Percentiles rank a stretch among this genome's conserved stretches.
phyloP scores from a whole-genome alignment of 1,284 basidiomycete species.

The Moesziomyces sp. region DNA sequence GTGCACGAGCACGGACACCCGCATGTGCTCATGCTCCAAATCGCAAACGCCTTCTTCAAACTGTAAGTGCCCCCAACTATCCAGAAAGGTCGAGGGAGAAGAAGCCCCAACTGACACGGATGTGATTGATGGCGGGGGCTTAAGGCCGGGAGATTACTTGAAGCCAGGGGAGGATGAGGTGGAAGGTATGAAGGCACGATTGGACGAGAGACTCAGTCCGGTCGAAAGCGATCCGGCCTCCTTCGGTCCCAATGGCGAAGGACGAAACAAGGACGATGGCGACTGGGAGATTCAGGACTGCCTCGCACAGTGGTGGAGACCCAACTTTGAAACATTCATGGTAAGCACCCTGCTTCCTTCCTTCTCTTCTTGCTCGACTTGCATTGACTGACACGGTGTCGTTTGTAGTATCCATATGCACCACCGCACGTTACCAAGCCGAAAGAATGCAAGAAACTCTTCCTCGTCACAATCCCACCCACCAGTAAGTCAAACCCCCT shows the following conservation, averaged over 20 bases:
- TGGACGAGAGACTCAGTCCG: slow-evolving; percentile 77
- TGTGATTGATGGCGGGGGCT: not conserved
- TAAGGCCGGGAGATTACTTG: slow-evolving; percentile 94
- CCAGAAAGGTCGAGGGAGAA: no score
- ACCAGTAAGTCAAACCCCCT: slow-evolving; percentile 75
- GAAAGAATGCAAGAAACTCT: slow-evolving; percentile 97
- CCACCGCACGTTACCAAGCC: slow-evolving; percentile 96
- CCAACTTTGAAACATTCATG: slow-evolving; percentile 98
- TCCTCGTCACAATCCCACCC: slow-evolving; percentile 93
- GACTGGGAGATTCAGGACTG: slow-evolving; percentile 97
- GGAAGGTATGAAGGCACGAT: slow-evolving; percentile 83
- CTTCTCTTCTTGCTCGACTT: not conserved
- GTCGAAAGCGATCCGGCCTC: slow-evolving; percentile 52
- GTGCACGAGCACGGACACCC: slow-evolving; percentile 76
- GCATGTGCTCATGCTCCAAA: slow-evolving; percentile 96
- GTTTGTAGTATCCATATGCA: slow-evolving; percentile 87
- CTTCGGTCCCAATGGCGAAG: slow-evolving; percentile 66
- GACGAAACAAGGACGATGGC: slow-evolving; percentile 76
- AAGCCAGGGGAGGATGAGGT: slow-evolving; percentile 94
- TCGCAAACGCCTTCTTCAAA: slow-evolving; percentile 98
- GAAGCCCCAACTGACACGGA: not conserved
- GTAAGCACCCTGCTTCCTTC: slow-evolving; percentile 71
- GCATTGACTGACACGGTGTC: not conserved
- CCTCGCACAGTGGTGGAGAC: slow-evolving; percentile 95
- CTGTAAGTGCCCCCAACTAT: slow-evolving; percentile 73